Evolutionary conservation across 2,329 filamentous ascomycete genomes (phyloP).

Genomic region (Claviceps arundinis): DNA sequence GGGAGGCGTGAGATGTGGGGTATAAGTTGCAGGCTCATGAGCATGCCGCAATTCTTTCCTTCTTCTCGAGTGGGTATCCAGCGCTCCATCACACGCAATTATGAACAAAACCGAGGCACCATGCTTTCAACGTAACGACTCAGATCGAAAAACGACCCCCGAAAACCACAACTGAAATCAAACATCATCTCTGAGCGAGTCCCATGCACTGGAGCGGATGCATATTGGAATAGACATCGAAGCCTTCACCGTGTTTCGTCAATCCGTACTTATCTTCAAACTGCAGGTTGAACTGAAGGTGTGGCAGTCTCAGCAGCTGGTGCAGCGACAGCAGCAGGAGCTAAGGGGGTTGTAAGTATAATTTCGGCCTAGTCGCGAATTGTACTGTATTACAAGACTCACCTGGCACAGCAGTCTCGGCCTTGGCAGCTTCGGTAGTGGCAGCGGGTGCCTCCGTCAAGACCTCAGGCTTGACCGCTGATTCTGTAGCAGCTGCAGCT

Average conservation of each 20-base stretch:
- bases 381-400: not conserved
- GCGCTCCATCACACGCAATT: constrained; percentile 11
- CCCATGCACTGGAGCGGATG: not conserved
- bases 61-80: constrained; percentile 20
- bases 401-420: constrained; percentile 3
- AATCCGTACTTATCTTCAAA: not conserved
- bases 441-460: not conserved
- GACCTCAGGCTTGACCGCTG: not conserved
- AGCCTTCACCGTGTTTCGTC: not conserved
- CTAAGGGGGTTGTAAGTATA: constrained; percentile 1
- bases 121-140: constrained; percentile 3
- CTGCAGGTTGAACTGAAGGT: not conserved
- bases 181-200: not conserved
- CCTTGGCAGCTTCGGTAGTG: constrained; percentile 1
- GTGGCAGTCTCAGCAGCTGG: constrained; percentile 10
- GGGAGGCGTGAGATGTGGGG: constrained; percentile 10
- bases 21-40: constrained; percentile 17
- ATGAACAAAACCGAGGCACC: constrained; percentile 8
- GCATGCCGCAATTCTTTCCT: constrained; percentile 12
- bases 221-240: not conserved
- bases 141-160: not conserved
- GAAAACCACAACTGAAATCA: constrained; percentile 2
- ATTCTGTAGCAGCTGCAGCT: constrained; percentile 11
- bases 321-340: constrained; percentile 3
- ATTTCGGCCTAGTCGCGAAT: too few relatives aligned